A percentile compares a stretch with the other conserved stretches of the same genome.
phyloP scores from a whole-genome alignment of 768 basidiomycete genomes.

The Podaxis sp. region DNA sequence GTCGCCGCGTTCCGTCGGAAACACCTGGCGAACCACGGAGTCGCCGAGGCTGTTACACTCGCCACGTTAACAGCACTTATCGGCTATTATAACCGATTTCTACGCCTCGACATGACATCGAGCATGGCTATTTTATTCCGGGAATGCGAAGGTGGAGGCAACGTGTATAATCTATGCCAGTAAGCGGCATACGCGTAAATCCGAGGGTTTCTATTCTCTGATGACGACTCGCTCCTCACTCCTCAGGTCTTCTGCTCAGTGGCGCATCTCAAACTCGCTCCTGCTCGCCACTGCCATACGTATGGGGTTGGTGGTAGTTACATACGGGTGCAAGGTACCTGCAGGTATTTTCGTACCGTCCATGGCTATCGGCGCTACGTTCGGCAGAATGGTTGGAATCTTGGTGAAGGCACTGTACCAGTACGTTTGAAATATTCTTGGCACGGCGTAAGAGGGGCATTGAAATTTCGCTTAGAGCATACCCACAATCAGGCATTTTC shows the following conservation, averaged over 20 bases:
- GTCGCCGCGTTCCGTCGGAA: conserved; percentile 93
- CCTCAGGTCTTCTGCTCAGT: conserved; percentile 80
- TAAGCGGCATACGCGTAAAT: conserved; percentile 40
- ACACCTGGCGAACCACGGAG: conserved; percentile 77
- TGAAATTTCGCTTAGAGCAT: conserved; percentile 50
- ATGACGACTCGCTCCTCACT: conserved; percentile 27
- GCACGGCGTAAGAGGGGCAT: background rate
- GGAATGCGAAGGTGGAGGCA: conserved; percentile 94
- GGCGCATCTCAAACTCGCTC: conserved; percentile 92
- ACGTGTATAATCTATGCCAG: conserved; percentile 90
- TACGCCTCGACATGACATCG: conserved; percentile 97
- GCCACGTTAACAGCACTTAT: conserved; percentile 89
- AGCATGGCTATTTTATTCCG: conserved; percentile 92
- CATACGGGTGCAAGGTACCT: conserved; percentile 96
- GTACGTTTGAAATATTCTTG: conserved; percentile 37
- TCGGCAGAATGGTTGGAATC: conserved; percentile 96
- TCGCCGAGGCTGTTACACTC: conserved; percentile 85
- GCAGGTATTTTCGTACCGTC: conserved; percentile 98
- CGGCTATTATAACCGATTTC: conserved; percentile 91
- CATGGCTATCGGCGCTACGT: conserved; percentile 97
- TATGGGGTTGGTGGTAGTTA: conserved; percentile 81
- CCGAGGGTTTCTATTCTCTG: background rate
- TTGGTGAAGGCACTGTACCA: conserved; percentile 90
- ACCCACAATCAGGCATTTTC: conserved; percentile 84
- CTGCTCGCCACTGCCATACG: conserved; percentile 90